Evolutionary conservation across 768 basidiomycete species (phyloP).

Genomic region (Termitomyces sp.): DNA sequence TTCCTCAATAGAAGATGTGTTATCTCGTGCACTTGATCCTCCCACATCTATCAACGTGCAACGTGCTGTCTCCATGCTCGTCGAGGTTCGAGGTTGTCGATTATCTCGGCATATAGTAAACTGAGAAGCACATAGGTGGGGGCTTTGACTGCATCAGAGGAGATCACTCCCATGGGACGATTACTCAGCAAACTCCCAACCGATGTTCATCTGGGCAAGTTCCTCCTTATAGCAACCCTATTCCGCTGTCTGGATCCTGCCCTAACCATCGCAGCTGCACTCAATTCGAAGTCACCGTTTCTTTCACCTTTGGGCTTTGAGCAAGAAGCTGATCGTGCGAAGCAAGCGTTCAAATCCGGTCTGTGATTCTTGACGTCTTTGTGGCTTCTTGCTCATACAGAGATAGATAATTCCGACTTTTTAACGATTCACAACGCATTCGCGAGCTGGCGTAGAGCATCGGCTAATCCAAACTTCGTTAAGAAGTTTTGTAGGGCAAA

Average conservation of each 20-base stretch:
- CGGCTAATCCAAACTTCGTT: constrained; percentile 51
- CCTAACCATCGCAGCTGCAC: constrained; percentile 89
- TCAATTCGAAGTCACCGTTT: constrained; percentile 94
- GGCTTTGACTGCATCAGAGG: constrained; percentile 79
- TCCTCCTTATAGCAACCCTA: constrained; percentile 76
- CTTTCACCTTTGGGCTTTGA: constrained; percentile 85
- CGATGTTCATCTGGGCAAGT: constrained; percentile 94
- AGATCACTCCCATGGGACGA: constrained; percentile 92
- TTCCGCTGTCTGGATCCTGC: constrained; percentile 93
- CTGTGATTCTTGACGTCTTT: constrained; percentile 14
- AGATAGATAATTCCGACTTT: constrained; percentile 88
- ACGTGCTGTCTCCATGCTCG: constrained; percentile 82
- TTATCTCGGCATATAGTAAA: background rate
- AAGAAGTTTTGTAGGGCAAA: constrained; percentile 76
- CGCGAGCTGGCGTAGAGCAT: constrained; percentile 77
- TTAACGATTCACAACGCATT: constrained; percentile 90
- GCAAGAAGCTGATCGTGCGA: constrained; percentile 80
- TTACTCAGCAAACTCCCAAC: constrained; percentile 89
- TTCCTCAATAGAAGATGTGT: constrained; percentile 81
- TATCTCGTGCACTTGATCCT: constrained; percentile 85
- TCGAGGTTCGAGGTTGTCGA: constrained; percentile 52
- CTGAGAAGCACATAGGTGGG: constrained; percentile 48
- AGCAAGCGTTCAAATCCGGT: constrained; percentile 74
- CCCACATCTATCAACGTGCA: constrained; percentile 84
- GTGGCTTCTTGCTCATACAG: background rate